Evolutionary conservation across 2,329 filamentous ascomycete genomes (phyloP).

Genomic region (Talaromyces sp.): DNA sequence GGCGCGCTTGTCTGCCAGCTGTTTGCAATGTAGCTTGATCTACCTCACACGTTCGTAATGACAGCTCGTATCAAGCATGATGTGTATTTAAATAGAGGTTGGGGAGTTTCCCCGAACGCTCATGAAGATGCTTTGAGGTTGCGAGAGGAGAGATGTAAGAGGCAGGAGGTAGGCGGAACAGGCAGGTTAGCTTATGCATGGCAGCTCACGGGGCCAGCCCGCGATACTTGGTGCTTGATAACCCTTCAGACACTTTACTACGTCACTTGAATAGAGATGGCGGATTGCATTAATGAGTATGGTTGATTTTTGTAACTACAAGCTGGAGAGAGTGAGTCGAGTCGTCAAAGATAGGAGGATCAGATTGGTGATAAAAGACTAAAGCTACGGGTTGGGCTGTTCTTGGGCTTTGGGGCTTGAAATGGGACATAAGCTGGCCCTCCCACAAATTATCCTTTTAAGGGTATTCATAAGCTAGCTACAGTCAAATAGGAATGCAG

Average conservation of each 20-base stretch:
- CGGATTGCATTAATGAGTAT: neutral
- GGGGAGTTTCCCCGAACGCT: slow-evolving; percentile 10
- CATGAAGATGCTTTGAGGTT: neutral
- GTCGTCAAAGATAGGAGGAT: neutral
- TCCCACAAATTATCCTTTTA: neutral
- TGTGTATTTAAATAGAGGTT: neutral
- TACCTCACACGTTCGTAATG: slow-evolving; percentile 8
- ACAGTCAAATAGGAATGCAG: neutral
- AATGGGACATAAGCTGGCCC: no score
- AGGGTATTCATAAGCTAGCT: neutral
- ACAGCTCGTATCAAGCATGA: slow-evolving; percentile 1
- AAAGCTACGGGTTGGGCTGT: neutral
- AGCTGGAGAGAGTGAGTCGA: neutral
- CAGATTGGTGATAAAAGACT: neutral
- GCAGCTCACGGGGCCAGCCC: slow-evolving; percentile 14
- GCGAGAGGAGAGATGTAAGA: neutral
- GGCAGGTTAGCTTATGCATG: neutral
- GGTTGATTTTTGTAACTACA: neutral
- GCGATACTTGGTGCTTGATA: neutral
- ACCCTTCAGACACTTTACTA: neutral
- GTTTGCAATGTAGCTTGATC: neutral
- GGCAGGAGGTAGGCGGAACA: neutral
- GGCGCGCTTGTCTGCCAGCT: neutral
- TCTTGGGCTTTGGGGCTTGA: neutral
- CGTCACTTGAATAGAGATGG: neutral